These are phyloP conservation scores for Fusarium graminum DNA, from an alignment of 2,329 filamentous ascomycete species.

Conservation along the genomic window DNA sequence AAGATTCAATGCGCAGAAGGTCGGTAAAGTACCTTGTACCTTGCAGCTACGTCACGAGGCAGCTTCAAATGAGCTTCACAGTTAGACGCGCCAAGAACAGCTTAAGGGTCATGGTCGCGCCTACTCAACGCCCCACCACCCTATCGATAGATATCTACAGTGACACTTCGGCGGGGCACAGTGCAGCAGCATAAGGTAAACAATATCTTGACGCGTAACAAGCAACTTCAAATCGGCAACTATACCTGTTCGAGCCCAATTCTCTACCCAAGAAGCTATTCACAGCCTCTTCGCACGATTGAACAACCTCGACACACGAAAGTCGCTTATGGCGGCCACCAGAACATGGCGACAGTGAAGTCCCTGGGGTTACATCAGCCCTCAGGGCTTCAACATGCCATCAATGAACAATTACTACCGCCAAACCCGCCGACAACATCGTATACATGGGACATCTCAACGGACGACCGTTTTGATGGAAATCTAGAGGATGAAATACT, in stretches of 20 bases:
- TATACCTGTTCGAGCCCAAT: background rate
- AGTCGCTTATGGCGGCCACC: conserved; percentile 52
- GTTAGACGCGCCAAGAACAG: conserved; percentile 35
- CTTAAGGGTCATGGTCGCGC: conserved; percentile 31
- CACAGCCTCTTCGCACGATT: conserved; percentile 6
- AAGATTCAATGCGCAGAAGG: conserved; percentile 28
- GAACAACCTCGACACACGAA: conserved; percentile 1
- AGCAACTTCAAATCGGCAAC: conserved; percentile 18
- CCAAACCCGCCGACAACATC: conserved; percentile 72
- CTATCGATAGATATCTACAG: conserved; percentile 26
- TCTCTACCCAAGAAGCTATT: conserved; percentile 7
- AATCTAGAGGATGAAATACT: conserved; percentile 82
- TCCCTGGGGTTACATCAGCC: conserved; percentile 94
- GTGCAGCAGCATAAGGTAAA: conserved; percentile 30
- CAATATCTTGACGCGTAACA: conserved; percentile 40
- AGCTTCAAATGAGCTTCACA: conserved; percentile 33
- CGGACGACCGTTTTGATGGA: conserved; percentile 56
- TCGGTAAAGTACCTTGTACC: conserved; percentile 41
- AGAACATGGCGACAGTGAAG: conserved; percentile 85
- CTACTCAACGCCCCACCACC: conserved; percentile 41
- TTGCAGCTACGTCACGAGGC: conserved; percentile 53
- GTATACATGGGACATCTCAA: conserved; percentile 81
- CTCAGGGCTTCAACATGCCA: conserved; percentile 83
- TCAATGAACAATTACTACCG: conserved; percentile 82
- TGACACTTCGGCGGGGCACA: conserved; percentile 30